A percentile compares a stretch with the other conserved stretches of the same genome.
phyloP scores from a whole-genome alignment of 1,139 yeast genomes.

The Candida tetrigidarum region DNA sequence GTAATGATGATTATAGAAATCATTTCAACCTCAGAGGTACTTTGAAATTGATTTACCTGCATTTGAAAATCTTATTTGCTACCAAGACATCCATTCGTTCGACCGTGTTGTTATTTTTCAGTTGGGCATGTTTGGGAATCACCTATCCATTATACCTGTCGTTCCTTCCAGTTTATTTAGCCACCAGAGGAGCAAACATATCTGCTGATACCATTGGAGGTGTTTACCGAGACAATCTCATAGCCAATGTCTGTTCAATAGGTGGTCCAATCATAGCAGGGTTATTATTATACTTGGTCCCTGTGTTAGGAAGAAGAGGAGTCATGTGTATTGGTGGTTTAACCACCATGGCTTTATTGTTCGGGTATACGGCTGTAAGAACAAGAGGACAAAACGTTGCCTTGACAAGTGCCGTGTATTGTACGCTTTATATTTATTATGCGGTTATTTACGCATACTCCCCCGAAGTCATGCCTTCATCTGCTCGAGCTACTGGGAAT shows the following conservation, averaged over 20 bases:
- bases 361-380: conserved; percentile 37
- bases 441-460: conserved; percentile 38
- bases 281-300: conserved; percentile 26
- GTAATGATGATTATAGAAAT: conserved; percentile 28
- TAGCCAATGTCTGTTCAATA: conserved; percentile 30
- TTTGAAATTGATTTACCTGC: conserved; percentile 22
- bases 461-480: conserved; percentile 39
- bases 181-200: conserved; percentile 44
- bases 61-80: conserved; percentile 32
- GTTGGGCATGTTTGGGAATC: conserved; percentile 43
- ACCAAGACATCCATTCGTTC: conserved; percentile 29
- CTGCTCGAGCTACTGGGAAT: conserved; percentile 41
- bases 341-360: conserved; percentile 36
- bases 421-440: conserved; percentile 35
- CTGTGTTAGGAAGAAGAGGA: conserved; percentile 36
- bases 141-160: conserved; percentile 42
- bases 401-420: conserved; percentile 32
- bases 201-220: conserved; percentile 28
- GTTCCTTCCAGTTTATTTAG: conserved; percentile 40
- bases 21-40: conserved; percentile 24
- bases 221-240: conserved; percentile 34
- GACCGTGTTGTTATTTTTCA: conserved; percentile 31
- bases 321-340: conserved; percentile 38
- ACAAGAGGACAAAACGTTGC: conserved; percentile 34
- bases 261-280: conserved; percentile 41